These are phyloP conservation scores for Knoxdaviesia proteae DNA, from an alignment of 2,329 filamentous ascomycete genomes.

Conservation along the genomic window DNA sequence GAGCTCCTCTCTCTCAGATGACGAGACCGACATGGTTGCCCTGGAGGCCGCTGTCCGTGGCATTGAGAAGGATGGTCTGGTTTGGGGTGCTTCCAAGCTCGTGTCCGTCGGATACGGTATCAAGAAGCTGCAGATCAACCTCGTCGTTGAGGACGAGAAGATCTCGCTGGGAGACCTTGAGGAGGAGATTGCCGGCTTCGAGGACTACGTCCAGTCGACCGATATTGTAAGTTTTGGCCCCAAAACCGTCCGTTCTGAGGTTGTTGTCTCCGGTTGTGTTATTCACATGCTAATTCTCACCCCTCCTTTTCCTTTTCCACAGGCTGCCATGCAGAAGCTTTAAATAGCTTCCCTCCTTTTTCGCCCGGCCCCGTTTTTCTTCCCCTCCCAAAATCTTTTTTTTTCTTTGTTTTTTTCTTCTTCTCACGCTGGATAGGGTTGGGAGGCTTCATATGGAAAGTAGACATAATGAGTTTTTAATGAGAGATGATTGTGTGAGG, in stretches of 20 bases:
- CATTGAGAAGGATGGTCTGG: conserved; percentile 82
- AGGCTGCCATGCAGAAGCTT: conserved; percentile 73
- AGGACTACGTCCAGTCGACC: conserved; percentile 91
- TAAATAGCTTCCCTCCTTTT: conserved; percentile 24
- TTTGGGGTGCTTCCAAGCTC: conserved; percentile 85
- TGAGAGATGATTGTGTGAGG: too few relatives aligned
- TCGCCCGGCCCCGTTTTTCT: too few relatives aligned
- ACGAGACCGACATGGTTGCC: conserved; percentile 78
- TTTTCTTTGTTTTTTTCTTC: too few relatives aligned
- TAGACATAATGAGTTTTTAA: too few relatives aligned
- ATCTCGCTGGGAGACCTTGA: conserved; percentile 70
- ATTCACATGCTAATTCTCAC: too few relatives aligned
- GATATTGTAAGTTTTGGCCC: conserved; percentile 42
- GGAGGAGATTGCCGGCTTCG: conserved; percentile 60
- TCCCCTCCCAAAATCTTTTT: too few relatives aligned
- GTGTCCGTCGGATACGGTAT: conserved; percentile 90
- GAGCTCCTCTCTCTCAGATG: conserved; percentile 29
- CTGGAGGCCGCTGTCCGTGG: conserved; percentile 62
- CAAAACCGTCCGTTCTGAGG: too few relatives aligned
- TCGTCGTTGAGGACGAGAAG: conserved; percentile 64
- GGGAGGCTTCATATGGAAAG: too few relatives aligned
- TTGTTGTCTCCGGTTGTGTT: not conserved
- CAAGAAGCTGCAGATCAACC: conserved; percentile 97
- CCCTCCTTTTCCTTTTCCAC: conserved; percentile 5
- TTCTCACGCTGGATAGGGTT: too few relatives aligned